Evolutionary conservation across 2,329 filamentous ascomycete genomes (phyloP), one percentile per base, ranked within the genome.

Genomic region (Graphiopsis chlorocephala): DNA sequence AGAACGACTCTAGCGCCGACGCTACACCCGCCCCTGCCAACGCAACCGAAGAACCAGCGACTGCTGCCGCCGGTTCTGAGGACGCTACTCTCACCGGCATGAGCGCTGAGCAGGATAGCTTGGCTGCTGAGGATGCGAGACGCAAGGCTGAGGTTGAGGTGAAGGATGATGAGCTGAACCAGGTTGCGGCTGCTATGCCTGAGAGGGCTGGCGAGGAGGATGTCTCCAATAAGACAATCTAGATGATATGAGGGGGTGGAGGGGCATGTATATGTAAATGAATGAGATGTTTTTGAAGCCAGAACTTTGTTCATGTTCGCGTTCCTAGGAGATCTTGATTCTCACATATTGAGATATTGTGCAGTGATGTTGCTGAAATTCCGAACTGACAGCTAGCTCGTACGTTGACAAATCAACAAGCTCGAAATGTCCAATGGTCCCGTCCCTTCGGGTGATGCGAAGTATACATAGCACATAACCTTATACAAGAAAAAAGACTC

Each of bases 201-300:
- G 78, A 79, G 70, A 76, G 76, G 42, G 77, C 76, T 17, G 80
- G 79, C 38, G 80, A 82, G 69, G 78, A 79, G 62, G 81, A 82
- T 68, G 74, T 77, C 7, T 76, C 74, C 67, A 83, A 83, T 71
- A 81, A 76, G n/a, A 82, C 80, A 33, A 78, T 83, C 45, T 83
- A 78, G 60, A 62, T 29, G 25, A 26, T 4, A 25, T 15, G 48
- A 15, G 48, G 8, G 23, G 10, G 33, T 3, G 10, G n/a, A n/a
- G 28, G 57, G 15, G 42, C n/a, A 60, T 62, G 60, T 62, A 62
- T 29, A 53, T 62, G 48, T 62, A 62, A 53, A 38, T 62, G 60
- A 62, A 62, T 55, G 48, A 28, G 5, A 33, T 38, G 29, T 23
- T 33, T 26, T 14, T n/a, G 8, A 20, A 28, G 4, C 17, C 23